Evolutionary conservation across 2,329 filamentous ascomycete species (phyloP).

Genomic region (Apiospora kogelbergensis): DNA sequence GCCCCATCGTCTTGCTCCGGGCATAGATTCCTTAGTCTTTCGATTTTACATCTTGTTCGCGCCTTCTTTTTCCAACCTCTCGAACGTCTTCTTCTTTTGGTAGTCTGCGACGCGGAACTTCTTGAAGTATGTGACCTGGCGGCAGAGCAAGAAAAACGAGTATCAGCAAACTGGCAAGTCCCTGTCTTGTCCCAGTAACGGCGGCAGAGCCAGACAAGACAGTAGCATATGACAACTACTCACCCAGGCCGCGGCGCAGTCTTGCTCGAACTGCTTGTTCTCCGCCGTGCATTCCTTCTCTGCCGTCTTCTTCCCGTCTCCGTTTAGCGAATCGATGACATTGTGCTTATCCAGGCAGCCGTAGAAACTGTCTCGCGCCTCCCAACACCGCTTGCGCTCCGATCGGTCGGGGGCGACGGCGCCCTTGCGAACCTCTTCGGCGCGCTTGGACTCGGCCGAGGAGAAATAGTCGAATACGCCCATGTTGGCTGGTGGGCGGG

Average conservation of each 20-base stretch:
- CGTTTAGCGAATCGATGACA: conserved; percentile 73
- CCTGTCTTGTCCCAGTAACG: neutral
- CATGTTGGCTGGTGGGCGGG: conserved; percentile 34
- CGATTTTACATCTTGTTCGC: conserved; percentile 57
- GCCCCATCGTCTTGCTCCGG: neutral
- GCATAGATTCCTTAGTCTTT: neutral
- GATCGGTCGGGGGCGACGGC: conserved; percentile 78
- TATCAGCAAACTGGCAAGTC: neutral
- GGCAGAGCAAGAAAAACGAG: neutral
- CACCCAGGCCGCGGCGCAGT: conserved; percentile 91
- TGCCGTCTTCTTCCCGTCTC: conserved; percentile 53
- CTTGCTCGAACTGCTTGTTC: conserved; percentile 70
- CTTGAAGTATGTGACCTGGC: conserved; percentile 94
- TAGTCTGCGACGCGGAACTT: conserved; percentile 91
- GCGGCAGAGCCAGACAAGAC: neutral
- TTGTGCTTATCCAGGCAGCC: conserved; percentile 77
- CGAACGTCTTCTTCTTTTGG: conserved; percentile 78
- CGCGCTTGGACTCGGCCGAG: conserved; percentile 45
- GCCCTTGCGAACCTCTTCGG: conserved; percentile 55
- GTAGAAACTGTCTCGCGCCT: conserved; percentile 85
- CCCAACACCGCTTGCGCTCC: conserved; percentile 85
- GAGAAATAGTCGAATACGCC: conserved; percentile 47
- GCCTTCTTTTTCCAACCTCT: conserved; percentile 72
- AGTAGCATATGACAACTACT: conserved; percentile 32
- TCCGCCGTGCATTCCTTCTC: conserved; percentile 58